Evolutionary conservation across 805 yeast genomes (phyloP).

Genomic region (Pichia rugopelliculosa): DNA sequence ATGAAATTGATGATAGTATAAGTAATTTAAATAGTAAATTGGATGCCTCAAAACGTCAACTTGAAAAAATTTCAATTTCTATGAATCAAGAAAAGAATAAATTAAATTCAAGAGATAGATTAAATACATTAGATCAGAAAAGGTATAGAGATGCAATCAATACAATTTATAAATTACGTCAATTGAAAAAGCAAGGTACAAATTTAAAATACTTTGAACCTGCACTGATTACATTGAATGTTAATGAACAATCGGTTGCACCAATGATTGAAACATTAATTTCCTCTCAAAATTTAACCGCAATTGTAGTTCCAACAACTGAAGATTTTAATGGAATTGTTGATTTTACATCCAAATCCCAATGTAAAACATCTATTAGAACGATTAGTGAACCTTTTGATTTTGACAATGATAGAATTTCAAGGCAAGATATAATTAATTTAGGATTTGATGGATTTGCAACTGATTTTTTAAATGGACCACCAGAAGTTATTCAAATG

Average conservation of each 20-base stretch:
- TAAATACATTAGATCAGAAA: constrained; percentile 36
- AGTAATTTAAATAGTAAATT: constrained; percentile 14
- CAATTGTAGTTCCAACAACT: constrained; percentile 55
- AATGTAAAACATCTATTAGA: constrained; percentile 45
- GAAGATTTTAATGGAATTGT: constrained; percentile 43
- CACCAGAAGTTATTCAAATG: constrained; percentile 63
- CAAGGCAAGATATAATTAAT: constrained; percentile 23
- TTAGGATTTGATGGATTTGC: constrained; percentile 79
- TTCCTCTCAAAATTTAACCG: constrained; percentile 43
- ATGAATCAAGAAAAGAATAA: constrained; percentile 14
- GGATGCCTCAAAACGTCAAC: constrained; percentile 7
- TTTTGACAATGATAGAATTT: constrained; percentile 8
- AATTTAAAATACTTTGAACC: constrained; percentile 53
- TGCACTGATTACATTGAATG: constrained; percentile 58
- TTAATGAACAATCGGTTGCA: constrained; percentile 42
- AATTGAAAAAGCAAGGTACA: constrained; percentile 17
- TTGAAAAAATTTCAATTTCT: constrained; percentile 15
- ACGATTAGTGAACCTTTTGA: constrained; percentile 24
- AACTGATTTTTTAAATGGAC: constrained; percentile 67
- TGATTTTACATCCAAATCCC: constrained; percentile 29
- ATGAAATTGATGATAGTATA: constrained; percentile 16
- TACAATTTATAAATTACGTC: constrained; percentile 38
- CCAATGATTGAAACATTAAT: constrained; percentile 52
- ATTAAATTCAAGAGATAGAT: constrained; percentile 42
- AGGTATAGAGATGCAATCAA: constrained; percentile 23